Evolutionary conservation across 2,329 filamentous ascomycete species (phyloP).

Genomic region (Diplodia seriata): DNA sequence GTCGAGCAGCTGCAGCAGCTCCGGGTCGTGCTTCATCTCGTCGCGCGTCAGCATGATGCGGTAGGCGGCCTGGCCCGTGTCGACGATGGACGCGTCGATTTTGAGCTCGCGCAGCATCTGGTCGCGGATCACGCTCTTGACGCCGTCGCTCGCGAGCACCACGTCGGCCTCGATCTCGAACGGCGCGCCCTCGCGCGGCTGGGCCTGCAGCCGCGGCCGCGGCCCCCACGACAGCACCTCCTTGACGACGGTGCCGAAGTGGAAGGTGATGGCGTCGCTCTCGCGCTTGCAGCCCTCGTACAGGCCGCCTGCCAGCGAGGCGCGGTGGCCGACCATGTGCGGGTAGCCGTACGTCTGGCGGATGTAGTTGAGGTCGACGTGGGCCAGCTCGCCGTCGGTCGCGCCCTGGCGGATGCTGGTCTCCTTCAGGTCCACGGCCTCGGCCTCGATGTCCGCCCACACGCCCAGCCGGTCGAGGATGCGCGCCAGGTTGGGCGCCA

Average conservation of each 20-base stretch:
- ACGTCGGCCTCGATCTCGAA: conserved; percentile 60
- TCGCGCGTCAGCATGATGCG: conserved; percentile 76
- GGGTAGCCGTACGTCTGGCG: conserved; percentile 72
- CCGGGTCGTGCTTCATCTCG: conserved; percentile 70
- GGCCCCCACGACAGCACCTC: conserved; percentile 66
- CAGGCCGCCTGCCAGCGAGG: conserved; percentile 71
- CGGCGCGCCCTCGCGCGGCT: conserved; percentile 62
- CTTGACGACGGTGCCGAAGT: conserved; percentile 66
- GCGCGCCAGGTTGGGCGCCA: conserved; percentile 81
- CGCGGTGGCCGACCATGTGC: conserved; percentile 81
- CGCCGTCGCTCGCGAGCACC: conserved; percentile 56
- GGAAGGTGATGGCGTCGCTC: conserved; percentile 67
- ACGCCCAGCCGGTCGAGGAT: conserved; percentile 76
- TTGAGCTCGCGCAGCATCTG: conserved; percentile 63
- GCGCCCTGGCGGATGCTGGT: conserved; percentile 78
- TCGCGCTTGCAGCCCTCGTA: conserved; percentile 73
- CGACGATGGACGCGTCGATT: conserved; percentile 63
- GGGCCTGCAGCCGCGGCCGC: conserved; percentile 65
- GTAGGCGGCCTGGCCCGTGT: conserved; percentile 79
- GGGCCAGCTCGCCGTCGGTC: conserved; percentile 71
- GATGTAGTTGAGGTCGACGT: conserved; percentile 73
- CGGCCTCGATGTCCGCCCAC: conserved; percentile 72
- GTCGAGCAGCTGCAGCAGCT: conserved; percentile 71
- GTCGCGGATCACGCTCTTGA: conserved; percentile 56
- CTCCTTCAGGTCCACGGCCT: conserved; percentile 73